Evolutionary conservation across 345 rosid genomes (phyloP).

Genomic region (Clausena lansium): DNA sequence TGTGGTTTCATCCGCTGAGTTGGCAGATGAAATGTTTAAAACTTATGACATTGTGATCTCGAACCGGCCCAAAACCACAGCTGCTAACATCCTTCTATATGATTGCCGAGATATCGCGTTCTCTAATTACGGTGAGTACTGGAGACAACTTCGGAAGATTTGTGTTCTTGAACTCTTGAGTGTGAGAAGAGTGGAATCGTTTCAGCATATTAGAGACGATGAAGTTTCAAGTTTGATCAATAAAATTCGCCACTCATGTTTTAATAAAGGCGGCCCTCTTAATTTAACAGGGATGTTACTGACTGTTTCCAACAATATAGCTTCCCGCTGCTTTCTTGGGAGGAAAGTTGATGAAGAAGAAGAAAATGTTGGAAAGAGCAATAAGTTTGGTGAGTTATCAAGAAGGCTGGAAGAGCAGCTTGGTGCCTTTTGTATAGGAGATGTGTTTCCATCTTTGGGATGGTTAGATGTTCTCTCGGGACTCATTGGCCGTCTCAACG

Average conservation of each 20-base stretch:
- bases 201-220: too few species aligned
- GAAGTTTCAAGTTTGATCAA: background rate
- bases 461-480: background rate
- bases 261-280: background rate
- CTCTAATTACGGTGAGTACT: too few species aligned
- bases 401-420: background rate
- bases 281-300: conserved; percentile 3
- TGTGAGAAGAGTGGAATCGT: too few species aligned
- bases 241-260: background rate
- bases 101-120: too few species aligned
- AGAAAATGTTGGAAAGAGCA: background rate
- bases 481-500: background rate
- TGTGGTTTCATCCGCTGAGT: too few species aligned
- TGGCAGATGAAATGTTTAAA: too few species aligned
- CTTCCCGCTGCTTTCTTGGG: conserved; percentile 17
- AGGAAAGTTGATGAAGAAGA: conserved; percentile 1
- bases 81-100: too few species aligned
- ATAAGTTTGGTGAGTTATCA: background rate
- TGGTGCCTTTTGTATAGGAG: background rate
- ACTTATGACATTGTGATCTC: too few species aligned
- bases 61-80: too few species aligned
- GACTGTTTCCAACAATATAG: conserved; percentile 10
- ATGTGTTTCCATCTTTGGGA: background rate
- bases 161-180: too few species aligned
- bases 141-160: too few species aligned